Base-by-base conservation (phyloP, 139 green algal genomes). In the Micractinium sp. region DNA sequence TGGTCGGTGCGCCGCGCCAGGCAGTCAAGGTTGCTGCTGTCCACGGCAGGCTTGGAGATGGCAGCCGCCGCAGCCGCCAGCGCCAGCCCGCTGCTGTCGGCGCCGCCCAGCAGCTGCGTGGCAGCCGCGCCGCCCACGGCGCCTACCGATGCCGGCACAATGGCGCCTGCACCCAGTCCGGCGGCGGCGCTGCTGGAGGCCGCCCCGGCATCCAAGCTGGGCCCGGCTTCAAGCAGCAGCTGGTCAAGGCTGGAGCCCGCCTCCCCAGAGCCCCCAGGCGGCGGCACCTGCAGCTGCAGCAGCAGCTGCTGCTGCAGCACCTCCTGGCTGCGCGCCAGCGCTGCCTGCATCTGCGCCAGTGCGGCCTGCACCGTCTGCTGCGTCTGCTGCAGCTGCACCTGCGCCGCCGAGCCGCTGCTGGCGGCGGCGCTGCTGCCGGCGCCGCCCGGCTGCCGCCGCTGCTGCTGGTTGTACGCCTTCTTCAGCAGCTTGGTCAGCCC, bases 401-500 rank as follows among this genome's bases (percentile, higher is more conserved):
- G 36, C 56, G 71, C 73, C 69, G 89, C 47, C 33, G 41, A 39
- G 69, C 36, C 60, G 81, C 61, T 38, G 39, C 29, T 47, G 36
- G 83, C 67, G 66, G 38, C 31, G 35, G 27, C 47, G 56, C 71
- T 78, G 85, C 25, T 25, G 53, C 27, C 31, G n/a, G 39, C 76
- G 39, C 71, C 83, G 82, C 67, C 63, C 2, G 31, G n/a, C 67
- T 66, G 38, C 35, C 89, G 74, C 36, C 76, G 74, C 74, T 89
- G 84, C 89, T 92, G 89, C 86, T 92, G 89, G 69, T 86, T 91
- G 73, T 87, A 88, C n/a, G 92, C 92, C 53, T 92, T 93, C 56
- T 93, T 93, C 63, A 95, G 88, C 79, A 95, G 89, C 88, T 94
- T 91, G 71, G 93, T 90, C 15, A 94, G 74, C 63, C 90, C 92